Base-by-base conservation (phyloP, 441 rosid genomes). In the Pelargonium cotyledonis region DNA sequence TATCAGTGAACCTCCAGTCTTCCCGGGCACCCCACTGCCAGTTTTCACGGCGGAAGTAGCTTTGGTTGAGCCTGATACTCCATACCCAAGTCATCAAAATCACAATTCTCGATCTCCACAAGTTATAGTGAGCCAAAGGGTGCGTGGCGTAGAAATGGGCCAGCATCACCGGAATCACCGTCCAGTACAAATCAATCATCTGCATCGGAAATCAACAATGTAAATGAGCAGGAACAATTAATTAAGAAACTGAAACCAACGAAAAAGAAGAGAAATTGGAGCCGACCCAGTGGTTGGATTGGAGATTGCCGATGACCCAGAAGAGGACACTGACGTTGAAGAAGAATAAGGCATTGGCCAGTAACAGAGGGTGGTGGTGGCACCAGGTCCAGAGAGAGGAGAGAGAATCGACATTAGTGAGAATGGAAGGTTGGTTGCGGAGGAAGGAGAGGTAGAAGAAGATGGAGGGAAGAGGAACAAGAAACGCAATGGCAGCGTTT, bases 21-120 rank as follows among this genome's bases (percentile, higher is more conserved):
- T 94, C 99, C 73, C 94, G 82, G 62, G 91, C 95, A 26, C 99
- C 97, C 92, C 91, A 94, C 75, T 86, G 87, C 97, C 99, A 91
- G n/a, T 87, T 91, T 77, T 91, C 99, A 43, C 99, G 89, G 85
- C 97, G 78, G 73, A 94, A 84, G 68, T 94, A 94, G 81, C 82
- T 94, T 73, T 94, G 94, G 74, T 84, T 83, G 66, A 94, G 83
- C 82, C 99, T 85, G 61, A 88, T 70, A 79, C 86, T 77, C 99
- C 99, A 94, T 5, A 88, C 65, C 96, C 92, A 89, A 0, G 92
- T 87, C 76, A 89, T 70, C 51, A 72, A 5, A 0, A 85, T 78
- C 72, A 87, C 92, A 47, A 83, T 79, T 65, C 71, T 83, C 6
- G 99, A 91, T 72, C 96, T 85, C 90, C 80, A 85, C 71, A 65